Evolutionary conservation across 139 green algal species (phyloP), one percentile per base, ranked within the genome.

Genomic region (Pedinophyceae sp.): DNA sequence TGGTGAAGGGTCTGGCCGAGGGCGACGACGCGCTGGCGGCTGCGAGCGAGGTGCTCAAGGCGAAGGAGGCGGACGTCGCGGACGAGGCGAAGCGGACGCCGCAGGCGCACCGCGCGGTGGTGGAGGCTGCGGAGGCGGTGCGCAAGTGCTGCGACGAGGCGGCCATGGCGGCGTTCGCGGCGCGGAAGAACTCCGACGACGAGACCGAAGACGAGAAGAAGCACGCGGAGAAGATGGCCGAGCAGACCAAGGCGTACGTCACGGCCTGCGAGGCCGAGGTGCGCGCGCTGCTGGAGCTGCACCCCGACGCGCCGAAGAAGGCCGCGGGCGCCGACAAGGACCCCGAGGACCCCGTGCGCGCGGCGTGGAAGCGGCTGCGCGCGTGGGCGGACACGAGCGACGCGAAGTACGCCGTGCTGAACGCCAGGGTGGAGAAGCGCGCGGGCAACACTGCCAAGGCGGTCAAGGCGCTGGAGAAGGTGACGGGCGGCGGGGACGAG

Each of bases 311-410:
- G 6, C 27, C 41, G 15, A 13, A 50, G 0, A n/a, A 0, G 48
- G 22, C 30, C 24, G 41, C 15, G 23, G 3, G 6, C 7, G 7
- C 4, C 27, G 25, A 57, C 5, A 0, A 41, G 34, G 59, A n/a
- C n/a, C n/a, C 19, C 30, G 53, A 58, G 4, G 24, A 20, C 23
- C n/a, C 19, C 22, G 30, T 62, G n/a, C 15, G 15, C 20, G 6
- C 17, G 15, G 28, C 55, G 20, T 30, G 2, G 4, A 2, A 29
- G 1, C 60, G 78, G 54, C 67, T 93, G 50, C 62, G 68, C 10
- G 69, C 70, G 43, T 88, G 77, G 79, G 73, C 71, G 24, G 73
- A 87, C 61, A 78, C 75, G 4, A 29, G 60, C 2, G 64, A 81
- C 18, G 34, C 58, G 10, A 45, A 65, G 18, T 58, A 82, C 59